Base-by-base conservation (phyloP, 2,329 filamentous ascomycete genomes). In the Talaromyces piceae region DNA sequence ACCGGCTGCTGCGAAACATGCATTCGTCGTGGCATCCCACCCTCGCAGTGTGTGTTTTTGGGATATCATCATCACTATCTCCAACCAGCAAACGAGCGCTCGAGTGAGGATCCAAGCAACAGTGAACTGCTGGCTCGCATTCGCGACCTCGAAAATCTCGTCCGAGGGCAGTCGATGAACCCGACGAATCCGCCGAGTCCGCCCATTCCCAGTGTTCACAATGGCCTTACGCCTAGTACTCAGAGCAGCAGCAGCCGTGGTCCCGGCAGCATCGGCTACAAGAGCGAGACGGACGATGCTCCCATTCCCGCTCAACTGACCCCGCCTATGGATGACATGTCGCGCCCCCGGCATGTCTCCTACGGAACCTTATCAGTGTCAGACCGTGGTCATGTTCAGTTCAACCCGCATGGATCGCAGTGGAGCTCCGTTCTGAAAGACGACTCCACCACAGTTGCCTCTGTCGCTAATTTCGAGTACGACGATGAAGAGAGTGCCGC, bases 11-110 rank as follows among this genome's bases (percentile, higher is more conserved):
- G 69, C 41, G 63, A 70, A 37, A 70, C 67, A 3, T 72, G 69
- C 57, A 60, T 68, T 8, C 63, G 65, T 13, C 64, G 69, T 22
- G 68, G 69, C 6, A 57, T 70, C 18, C 64, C 64, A 5, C 61
- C 63, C 11, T 62, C 67, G 44, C 66, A 70, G 49, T 68, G 67
- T 41, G 62, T 71, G 53, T 69, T 67, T 41, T 61, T 67, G 2
- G 65, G 66, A 31, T 65, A 67, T 23, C 64, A 65, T 9, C 58
- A 65, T 37, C 54, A 66, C 20, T 63, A 61, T 33, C 57, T 59
- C 5, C 60, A 65, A 25, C 59, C 64, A 18, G n/a, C 41, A n/a
- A 18, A 13, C 22, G 22, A 27, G 22, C 47, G 55, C 1, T 51
- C 59, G 5, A 28, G 57, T 13, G 53, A 51, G 1, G 64, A 67